phyloP scores from a whole-genome alignment of 2,329 filamentous ascomycete species.

The Penicillium nordicum region DNA sequence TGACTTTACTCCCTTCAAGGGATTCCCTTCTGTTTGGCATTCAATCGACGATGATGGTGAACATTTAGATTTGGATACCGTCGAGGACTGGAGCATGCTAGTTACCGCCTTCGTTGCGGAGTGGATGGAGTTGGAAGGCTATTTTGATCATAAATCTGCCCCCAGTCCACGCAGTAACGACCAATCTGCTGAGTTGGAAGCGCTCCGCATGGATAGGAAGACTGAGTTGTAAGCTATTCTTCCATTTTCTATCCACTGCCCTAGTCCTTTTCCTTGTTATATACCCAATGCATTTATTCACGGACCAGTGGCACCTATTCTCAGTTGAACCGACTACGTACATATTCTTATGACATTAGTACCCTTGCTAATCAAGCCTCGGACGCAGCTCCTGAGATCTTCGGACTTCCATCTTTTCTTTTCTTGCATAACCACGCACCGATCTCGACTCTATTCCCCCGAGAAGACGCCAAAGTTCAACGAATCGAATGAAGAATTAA shows the following conservation, averaged over 20 bases:
- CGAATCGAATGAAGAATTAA: not conserved
- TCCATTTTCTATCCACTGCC: slow-evolving; percentile 4
- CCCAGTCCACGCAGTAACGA: slow-evolving; percentile 5
- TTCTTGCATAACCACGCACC: not conserved
- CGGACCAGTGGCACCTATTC: not conserved
- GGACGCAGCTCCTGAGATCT: not conserved
- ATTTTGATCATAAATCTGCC: slow-evolving; percentile 34
- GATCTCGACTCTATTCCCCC: not conserved
- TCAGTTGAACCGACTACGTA: not conserved
- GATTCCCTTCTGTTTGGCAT: slow-evolving; percentile 84
- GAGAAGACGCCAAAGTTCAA: not conserved
- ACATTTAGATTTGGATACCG: slow-evolving; percentile 74
- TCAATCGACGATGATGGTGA: slow-evolving; percentile 75
- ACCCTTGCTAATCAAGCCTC: slow-evolving; percentile 1
- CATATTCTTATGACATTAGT: not conserved
- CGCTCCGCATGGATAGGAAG: slow-evolving; percentile 26
- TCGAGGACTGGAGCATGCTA: slow-evolving; percentile 84
- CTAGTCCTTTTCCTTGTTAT: not conserved
- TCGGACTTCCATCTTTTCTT: not conserved
- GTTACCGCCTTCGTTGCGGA: slow-evolving; percentile 81
- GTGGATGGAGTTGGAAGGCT: slow-evolving; percentile 80
- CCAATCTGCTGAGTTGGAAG: slow-evolving; percentile 10
- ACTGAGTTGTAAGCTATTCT: slow-evolving; percentile 42
- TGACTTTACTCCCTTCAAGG: slow-evolving; percentile 54
- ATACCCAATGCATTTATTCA: slow-evolving; percentile 13